These are phyloP conservation scores for Leucogyrophana mollusca DNA, from an alignment of 768 basidiomycete genomes.

Conservation along the genomic window DNA sequence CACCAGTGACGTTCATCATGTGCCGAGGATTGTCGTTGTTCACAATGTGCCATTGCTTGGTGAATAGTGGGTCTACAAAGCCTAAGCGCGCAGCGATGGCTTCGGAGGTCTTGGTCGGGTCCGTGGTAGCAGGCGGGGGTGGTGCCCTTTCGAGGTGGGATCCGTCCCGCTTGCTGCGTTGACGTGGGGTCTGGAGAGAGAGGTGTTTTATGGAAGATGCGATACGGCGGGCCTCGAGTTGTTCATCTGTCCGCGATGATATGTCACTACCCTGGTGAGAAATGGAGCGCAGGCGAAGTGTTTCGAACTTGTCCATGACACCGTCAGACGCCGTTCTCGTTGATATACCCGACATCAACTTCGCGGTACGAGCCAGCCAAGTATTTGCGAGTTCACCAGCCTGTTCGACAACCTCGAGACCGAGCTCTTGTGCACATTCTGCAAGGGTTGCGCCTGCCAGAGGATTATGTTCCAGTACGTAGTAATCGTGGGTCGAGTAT, in stretches of 20 bases:
- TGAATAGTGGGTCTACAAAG: constrained; percentile 81
- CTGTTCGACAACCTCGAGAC: constrained; percentile 84
- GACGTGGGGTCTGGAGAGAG: constrained; percentile 61
- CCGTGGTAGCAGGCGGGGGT: constrained; percentile 45
- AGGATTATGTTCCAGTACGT: constrained; percentile 70
- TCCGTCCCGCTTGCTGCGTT: constrained; percentile 57
- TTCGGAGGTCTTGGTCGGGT: constrained; percentile 34
- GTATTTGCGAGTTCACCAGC: constrained; percentile 79
- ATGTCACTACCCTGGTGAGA: constrained; percentile 21
- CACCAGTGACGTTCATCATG: constrained; percentile 88
- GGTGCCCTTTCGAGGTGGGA: constrained; percentile 43
- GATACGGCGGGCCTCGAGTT: constrained; percentile 38
- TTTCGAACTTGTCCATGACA: constrained; percentile 49
- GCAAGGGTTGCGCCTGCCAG: constrained; percentile 49
- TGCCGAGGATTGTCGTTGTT: constrained; percentile 82
- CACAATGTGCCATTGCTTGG: constrained; percentile 91
- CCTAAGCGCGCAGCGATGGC: constrained; percentile 58
- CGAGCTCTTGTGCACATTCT: constrained; percentile 59
- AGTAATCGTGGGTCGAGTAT: constrained; percentile 77
- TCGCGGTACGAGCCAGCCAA: constrained; percentile 75
- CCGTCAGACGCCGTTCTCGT: constrained; percentile 40
- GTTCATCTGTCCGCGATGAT: constrained; percentile 41
- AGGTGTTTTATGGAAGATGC: constrained; percentile 60
- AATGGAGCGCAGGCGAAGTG: constrained; percentile 34
- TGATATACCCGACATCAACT: constrained; percentile 25